phyloP scores from a whole-genome alignment of 768 basidiomycete species.

The Lyophyllum decastes region DNA sequence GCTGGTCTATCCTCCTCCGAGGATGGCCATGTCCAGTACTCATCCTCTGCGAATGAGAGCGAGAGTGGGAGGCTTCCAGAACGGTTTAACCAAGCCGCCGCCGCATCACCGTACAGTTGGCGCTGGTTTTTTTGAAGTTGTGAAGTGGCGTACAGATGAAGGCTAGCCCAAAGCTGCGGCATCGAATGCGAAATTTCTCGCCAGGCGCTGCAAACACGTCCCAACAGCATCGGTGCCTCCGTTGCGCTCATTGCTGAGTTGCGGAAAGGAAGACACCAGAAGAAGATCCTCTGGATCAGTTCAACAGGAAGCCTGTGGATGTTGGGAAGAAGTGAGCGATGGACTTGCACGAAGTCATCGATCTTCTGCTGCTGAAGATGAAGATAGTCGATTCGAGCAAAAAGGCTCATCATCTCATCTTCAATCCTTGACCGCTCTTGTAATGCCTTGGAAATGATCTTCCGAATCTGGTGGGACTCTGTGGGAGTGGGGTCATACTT shows the following conservation, averaged over 20 bases:
- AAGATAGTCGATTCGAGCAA: neutral
- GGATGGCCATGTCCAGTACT: neutral
- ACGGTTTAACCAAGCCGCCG: neutral
- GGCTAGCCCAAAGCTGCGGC: conserved; percentile 6
- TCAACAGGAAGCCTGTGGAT: neutral
- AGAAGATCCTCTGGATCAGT: neutral
- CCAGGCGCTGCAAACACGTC: conserved; percentile 10
- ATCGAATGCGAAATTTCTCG: neutral
- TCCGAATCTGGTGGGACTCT: too few species aligned
- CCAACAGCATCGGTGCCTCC: conserved; percentile 11
- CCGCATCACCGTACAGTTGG: neutral
- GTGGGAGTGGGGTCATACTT: too few species aligned
- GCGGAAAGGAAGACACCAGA: conserved; percentile 1
- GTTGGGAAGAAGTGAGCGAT: neutral
- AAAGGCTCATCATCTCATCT: too few species aligned
- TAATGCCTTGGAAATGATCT: too few species aligned
- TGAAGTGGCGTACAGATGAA: neutral
- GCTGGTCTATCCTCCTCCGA: too few species aligned
- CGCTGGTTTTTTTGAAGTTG: too few species aligned
- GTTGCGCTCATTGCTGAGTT: conserved; percentile 1
- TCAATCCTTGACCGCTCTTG: too few species aligned
- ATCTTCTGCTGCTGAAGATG: neutral
- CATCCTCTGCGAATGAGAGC: neutral
- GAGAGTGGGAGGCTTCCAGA: neutral
- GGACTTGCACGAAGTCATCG: neutral